A percentile compares a stretch with the other conserved stretches of the same genome.
These are phyloP conservation scores for Guadua angustifolia DNA, from an alignment of 176 grass and related monocot species.

Conservation along the genomic window DNA sequence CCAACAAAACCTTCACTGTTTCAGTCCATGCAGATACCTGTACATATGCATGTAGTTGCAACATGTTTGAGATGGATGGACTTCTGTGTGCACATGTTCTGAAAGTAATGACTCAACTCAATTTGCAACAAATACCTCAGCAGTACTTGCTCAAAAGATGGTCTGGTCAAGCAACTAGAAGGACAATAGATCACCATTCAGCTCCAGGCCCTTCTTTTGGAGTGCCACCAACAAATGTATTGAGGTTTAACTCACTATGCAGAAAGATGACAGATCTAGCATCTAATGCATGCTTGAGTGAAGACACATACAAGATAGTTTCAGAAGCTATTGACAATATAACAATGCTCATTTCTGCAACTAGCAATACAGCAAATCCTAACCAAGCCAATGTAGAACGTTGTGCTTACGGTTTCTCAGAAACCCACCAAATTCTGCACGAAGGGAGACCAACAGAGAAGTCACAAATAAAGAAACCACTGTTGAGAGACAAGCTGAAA, in stretches of 20 bases:
- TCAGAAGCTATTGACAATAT: not conserved
- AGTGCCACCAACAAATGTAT: not conserved
- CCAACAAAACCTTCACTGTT: too few relatives aligned
- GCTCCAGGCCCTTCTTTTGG: not conserved
- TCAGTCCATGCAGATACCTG: too few relatives aligned
- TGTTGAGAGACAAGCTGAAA: not conserved
- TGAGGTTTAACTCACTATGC: not conserved
- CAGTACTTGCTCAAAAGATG: not conserved
- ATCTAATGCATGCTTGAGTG: not conserved
- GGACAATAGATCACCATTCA: not conserved
- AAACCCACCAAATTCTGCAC: not conserved
- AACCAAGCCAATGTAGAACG: too few relatives aligned
- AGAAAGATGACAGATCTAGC: not conserved
- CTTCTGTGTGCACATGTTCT: not conserved
- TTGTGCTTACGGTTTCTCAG: rapidly evolving
- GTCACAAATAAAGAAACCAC: not conserved
- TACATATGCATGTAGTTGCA: not conserved
- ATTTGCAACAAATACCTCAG: not conserved
- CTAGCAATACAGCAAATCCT: not conserved
- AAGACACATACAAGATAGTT: not conserved
- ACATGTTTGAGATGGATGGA: not conserved
- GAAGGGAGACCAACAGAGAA: not conserved
- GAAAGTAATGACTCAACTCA: not conserved
- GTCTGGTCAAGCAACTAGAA: not conserved
- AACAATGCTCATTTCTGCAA: rapidly evolving